A percentile compares a stretch with the other conserved stretches of the same genome.
phyloP scores from a whole-genome alignment of 192 early-diverging fungal genomes.

The Dissophora globulifera region DNA sequence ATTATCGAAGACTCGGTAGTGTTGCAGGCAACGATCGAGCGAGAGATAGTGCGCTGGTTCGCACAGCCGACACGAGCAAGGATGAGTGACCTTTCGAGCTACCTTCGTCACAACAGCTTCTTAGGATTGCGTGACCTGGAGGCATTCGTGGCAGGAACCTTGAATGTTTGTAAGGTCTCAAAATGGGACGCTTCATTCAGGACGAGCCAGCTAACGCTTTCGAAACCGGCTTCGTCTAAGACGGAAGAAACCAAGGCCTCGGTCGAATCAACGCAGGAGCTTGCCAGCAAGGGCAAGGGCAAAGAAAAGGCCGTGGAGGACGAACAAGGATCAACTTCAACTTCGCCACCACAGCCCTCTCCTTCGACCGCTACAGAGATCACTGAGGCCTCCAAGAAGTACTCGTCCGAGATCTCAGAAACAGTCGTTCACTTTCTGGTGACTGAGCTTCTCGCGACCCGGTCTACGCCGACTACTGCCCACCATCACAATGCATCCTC shows the following conservation, averaged over 20 bases:
- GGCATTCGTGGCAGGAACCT: conserved; percentile 71
- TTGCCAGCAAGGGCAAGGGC: conserved; percentile 30
- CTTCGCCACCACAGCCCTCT: conserved; percentile 3
- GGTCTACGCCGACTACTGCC: conserved; percentile 1
- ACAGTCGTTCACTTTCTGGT: conserved; percentile 66
- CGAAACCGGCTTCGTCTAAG: conserved; percentile 28
- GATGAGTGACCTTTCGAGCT: conserved; percentile 74
- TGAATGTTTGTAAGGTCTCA: conserved; percentile 71
- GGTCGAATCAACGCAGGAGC: conserved; percentile 19
- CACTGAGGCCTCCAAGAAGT: conserved; percentile 51
- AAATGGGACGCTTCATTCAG: conserved; percentile 72
- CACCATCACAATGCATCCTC: not conserved
- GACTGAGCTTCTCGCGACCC: conserved; percentile 58
- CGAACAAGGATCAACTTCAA: not conserved
- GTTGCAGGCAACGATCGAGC: conserved; percentile 74
- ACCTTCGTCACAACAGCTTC: conserved; percentile 72
- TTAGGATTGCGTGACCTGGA: conserved; percentile 76
- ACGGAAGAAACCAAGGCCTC: conserved; percentile 36
- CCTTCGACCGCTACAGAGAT: conserved; percentile 18
- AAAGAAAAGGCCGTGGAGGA: conserved; percentile 16
- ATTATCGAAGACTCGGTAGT: conserved; percentile 79
- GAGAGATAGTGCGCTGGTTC: conserved; percentile 81
- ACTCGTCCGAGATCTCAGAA: conserved; percentile 61
- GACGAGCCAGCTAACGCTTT: conserved; percentile 68
- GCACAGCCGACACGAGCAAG: conserved; percentile 70